phyloP scores from a whole-genome alignment of 169 alveolate species.

The Eimeria brunetti region DNA sequence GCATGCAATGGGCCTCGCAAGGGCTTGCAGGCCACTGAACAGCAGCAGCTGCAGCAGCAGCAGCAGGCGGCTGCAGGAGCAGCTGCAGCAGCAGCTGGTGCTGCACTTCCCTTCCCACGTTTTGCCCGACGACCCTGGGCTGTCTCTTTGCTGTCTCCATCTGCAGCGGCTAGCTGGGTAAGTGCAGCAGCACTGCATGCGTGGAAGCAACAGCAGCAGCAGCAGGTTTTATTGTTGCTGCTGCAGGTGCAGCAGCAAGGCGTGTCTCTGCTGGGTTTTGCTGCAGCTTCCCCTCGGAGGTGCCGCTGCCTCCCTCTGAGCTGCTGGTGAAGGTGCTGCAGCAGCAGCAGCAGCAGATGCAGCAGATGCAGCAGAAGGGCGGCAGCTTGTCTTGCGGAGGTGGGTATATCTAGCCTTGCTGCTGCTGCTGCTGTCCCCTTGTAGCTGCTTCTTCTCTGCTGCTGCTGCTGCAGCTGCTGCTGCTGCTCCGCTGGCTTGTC shows the following conservation, averaged over 20 bases:
- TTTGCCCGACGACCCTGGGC: background rate
- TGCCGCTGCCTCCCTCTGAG: slow-evolving; percentile 51
- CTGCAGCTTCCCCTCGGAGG: slow-evolving; percentile 34
- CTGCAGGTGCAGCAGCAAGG: background rate
- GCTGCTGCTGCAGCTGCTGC: slow-evolving; percentile 9
- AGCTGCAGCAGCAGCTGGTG: slow-evolving; percentile 66
- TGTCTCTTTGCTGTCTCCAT: slow-evolving; percentile 48
- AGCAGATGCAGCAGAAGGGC: background rate
- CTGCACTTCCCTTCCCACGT: background rate
- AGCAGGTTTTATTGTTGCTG: background rate
- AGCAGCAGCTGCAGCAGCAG: slow-evolving; percentile 59
- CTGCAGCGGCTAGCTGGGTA: slow-evolving; percentile 20
- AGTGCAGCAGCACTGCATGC: slow-evolving; percentile 7
- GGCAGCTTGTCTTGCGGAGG: slow-evolving; percentile 3
- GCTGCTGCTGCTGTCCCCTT: background rate
- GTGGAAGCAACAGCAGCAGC: background rate
- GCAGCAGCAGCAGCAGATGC: slow-evolving; percentile 47
- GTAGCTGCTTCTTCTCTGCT: background rate
- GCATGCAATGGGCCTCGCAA: background rate
- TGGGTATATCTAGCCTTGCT: background rate
- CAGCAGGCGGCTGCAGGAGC: slow-evolving; percentile 59
- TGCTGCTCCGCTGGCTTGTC: background rate
- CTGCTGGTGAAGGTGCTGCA: slow-evolving; percentile 51
- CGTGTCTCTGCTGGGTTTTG: background rate
- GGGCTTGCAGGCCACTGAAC: slow-evolving; percentile 20